Base-by-base conservation (phyloP, 768 basidiomycete genomes). In the Pisolithus sp. region DNA sequence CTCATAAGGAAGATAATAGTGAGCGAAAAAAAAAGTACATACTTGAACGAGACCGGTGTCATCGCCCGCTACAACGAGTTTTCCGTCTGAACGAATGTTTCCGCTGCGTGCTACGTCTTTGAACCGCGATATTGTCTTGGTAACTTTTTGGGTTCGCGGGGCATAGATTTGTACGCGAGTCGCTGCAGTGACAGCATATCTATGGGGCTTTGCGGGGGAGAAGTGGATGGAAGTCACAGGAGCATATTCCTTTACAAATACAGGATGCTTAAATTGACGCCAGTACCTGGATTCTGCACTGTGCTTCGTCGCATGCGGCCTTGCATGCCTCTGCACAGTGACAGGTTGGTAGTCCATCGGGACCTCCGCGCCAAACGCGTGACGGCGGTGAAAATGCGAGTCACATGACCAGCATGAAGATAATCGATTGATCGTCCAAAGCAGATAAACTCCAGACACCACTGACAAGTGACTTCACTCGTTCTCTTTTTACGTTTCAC, bases 221-320 rank as follows among this genome's bases (percentile, higher is more conserved):
- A 98, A 98, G 66, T 97, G 91, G 30, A 99, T 77, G 15, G 89
- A 90, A 49, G 95, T 97, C 59, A 99, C 85, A 15, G 94, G 93
- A 0, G 93, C 92, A 65, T 95, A 95, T 73, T 97, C 92, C 71
- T 96, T 97, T 67, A 98, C 80, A 68, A 98, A 99, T 1, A 97
- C 88, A 3, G 91, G 91, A 53, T 88, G 78, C 58, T 84, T 90
- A 71, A 88, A 93, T 61, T 86, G 83, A 43, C 90, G 79, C 91
- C 91, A 93, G 67, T 89, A 82, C 57, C 86, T 75, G 3, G 88
- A 88, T 68, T 93, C 91, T 44, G 84, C 64, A 49, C 74, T 80
- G 58, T 84, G 86, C 59, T 79, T 85, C 7, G 79, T 70, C 7
- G 80, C 64, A 18, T 73, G 75, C 23, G 79, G 77, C 52, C 83